Evolutionary conservation across 164 flowering plant genomes (phyloP).

Genomic region (Echeveria elegans): DNA sequence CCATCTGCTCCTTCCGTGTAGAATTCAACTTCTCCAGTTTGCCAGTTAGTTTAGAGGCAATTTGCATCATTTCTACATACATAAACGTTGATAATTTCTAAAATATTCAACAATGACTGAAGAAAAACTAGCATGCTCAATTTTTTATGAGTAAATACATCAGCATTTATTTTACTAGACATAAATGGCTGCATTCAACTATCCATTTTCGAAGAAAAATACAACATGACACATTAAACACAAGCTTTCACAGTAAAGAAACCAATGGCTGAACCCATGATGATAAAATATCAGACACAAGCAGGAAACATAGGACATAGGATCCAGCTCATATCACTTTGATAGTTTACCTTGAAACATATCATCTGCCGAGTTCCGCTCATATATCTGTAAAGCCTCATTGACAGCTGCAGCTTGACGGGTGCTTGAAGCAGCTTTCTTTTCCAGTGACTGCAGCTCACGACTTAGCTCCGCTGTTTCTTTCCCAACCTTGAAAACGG

Average conservation of each 20-base stretch:
- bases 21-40: constrained; percentile 26
- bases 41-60: constrained; percentile 28
- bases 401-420: constrained; percentile 29
- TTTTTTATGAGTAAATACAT: neutral
- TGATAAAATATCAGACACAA: neutral
- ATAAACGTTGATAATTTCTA: neutral
- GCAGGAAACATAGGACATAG: neutral
- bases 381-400: constrained; percentile 43
- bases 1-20: constrained; percentile 14
- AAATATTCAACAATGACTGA: neutral
- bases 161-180: neutral
- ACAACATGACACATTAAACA: neutral
- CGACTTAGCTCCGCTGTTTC: constrained; percentile 43
- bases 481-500: constrained; percentile 33
- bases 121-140: neutral
- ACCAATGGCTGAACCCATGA: neutral
- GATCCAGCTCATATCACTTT: neutral
- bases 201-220: neutral
- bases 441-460: constrained; percentile 46
- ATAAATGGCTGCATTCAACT: neutral
- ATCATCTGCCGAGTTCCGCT: constrained; percentile 29
- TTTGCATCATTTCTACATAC: constrained; percentile 26
- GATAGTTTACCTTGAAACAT: constrained; percentile 47
- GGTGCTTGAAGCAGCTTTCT: constrained; percentile 33
- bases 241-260: neutral